Base-by-base conservation (phyloP, 1,284 basidiomycete species). In the Ustilago bromivora region DNA sequence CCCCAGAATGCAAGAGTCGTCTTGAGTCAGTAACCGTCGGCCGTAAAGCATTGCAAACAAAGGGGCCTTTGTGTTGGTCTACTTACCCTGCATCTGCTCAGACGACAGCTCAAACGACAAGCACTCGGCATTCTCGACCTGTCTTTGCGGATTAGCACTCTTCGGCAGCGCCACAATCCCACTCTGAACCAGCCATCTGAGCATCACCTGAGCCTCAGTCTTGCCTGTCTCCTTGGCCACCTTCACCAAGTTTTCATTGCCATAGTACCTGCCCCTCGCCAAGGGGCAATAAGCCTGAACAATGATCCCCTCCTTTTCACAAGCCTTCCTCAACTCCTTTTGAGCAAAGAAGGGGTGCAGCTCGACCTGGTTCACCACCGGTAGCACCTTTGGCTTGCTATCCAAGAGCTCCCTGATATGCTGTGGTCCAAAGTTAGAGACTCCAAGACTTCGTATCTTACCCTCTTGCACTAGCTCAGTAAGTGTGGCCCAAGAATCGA, bases 201-300 rank as follows among this genome's bases (percentile, higher is more conserved):
- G 87, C 35, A 95, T 88, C 56, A 95, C 89, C 80, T 94, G 94
- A 1, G 92, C 91, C 13, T 90, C 89, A 15, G 89, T 87, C 82
- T 91, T 93, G 38, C 85, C 83, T 79, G 92, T 90, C 87, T 91
- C 90, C 38, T 71, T 31, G 2, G 61, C 71, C 38, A 78, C 65
- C 12, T 59, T 65, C 54, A 80, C 60, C 32, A 78, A 70, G 66
- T 82, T 75, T 34, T 58, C 34, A 12, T 70, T 61, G 19, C 76
- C 66, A n/a, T 72, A 69, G 41, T 78, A 91, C 80, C 91, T 89
- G 8, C 91, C 90, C 13, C 92, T 92, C 9, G 94, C 94, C 34
- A 95, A 90, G 4, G 94, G 94, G 11, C 92, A 94, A 87, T 94
- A 95, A 0, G 93, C 93, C 86, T 94, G 89, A 0, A 92, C 88